Base-by-base conservation (phyloP, 257 asterid species). In the Jasminum sambac region DNA sequence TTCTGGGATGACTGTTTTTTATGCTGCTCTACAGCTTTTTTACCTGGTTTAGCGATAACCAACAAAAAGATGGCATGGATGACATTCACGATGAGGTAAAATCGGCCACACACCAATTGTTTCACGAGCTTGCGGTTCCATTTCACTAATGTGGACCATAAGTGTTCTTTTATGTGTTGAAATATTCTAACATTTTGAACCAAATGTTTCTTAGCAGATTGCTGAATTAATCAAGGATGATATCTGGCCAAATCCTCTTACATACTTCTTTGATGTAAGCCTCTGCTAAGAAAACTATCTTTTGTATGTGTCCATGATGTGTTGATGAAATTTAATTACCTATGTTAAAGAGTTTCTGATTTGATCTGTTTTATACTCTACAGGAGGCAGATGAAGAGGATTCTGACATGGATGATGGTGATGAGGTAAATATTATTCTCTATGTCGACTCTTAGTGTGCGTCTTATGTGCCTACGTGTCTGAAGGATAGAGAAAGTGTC, bases 151-250 rank as follows among this genome's bases (percentile, higher is more conserved):
- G 3, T 43, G n/a, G 50, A 5, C 50, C 17, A 43, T 43, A 11
- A 43, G 16, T 3, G 11, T 50, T n/a, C 11, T 50, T 50, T 10
- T 21, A 55, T 55, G 10, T 55, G 10, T 55, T 11, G 19, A 19
- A 14, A 19, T 55, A 9, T 23, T 55, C 2, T 9, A 19, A 10
- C 36, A 43, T 55, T 21, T 55, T 55, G 59, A 55, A 55, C 34
- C 34, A 55, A 55, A 55, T 23, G 7, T 55, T 72, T 42, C 75
- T 10, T 71, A 59, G 90, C 86, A 88, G 88, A 83, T 88, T 80
- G 95, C 95, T 66, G 95, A 88, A 75, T 78, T 86, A 63, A 85
- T 88, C 83, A 88, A 85, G 88, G 95, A 88, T 38, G 91, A 88
- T 72, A 73, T 88, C 68, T 88, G 95, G 95, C 89, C 95, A 39